These are phyloP conservation scores for Protostelium mycophagum DNA, from an alignment of 78 protist species.

Conservation along the genomic window DNA sequence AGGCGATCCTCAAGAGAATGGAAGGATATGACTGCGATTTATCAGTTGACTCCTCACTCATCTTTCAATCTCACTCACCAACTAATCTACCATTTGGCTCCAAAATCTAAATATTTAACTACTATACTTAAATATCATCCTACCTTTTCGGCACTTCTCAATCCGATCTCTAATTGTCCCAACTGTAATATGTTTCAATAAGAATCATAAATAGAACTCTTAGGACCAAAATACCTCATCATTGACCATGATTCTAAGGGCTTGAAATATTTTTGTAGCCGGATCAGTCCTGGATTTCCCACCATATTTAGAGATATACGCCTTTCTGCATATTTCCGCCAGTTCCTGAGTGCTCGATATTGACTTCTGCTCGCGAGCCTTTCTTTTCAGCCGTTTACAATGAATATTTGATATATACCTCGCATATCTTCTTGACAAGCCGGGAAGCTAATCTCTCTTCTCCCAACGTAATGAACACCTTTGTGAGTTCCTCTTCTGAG, in stretches of 20 bases:
- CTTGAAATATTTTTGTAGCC: background rate
- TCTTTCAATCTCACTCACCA: background rate
- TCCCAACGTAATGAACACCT: background rate
- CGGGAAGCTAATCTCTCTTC: background rate
- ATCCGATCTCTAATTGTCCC: background rate
- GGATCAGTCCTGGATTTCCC: background rate
- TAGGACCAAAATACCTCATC: background rate
- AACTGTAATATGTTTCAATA: too few species aligned
- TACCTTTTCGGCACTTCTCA: background rate
- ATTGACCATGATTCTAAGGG: background rate
- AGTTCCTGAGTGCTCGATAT: background rate
- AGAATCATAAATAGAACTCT: background rate
- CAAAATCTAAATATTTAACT: background rate
- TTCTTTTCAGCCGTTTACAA: too few species aligned
- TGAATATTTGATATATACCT: background rate
- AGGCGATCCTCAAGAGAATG: background rate
- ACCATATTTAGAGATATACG: background rate
- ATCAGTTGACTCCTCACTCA: background rate
- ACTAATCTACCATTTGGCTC: background rate
- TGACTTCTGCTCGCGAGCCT: background rate
- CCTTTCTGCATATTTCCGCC: background rate
- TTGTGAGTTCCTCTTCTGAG: background rate
- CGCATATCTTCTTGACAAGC: background rate
- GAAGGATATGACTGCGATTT: background rate
- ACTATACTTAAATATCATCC: too few species aligned